phyloP scores from a whole-genome alignment of 1,284 basidiomycete genomes.

The Lignosus rhinocerotis region DNA sequence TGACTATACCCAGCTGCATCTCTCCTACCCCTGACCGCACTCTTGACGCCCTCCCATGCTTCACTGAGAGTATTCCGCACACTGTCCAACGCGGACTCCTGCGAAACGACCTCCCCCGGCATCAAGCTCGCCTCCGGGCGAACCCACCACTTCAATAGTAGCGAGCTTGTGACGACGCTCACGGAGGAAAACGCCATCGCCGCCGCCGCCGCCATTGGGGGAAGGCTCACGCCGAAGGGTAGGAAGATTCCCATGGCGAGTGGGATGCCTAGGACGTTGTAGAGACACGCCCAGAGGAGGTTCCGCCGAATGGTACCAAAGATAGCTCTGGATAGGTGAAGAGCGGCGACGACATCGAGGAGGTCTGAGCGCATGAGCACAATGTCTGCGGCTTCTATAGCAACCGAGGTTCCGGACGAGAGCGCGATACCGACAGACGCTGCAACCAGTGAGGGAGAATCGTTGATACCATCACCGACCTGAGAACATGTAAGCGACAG shows the following conservation, averaged over 20 bases:
- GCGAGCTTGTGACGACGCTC: slow-evolving; percentile 89
- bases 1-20: slow-evolving; percentile 60
- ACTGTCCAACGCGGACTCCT: slow-evolving; percentile 47
- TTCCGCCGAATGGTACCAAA: slow-evolving; percentile 90
- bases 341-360: slow-evolving; percentile 94
- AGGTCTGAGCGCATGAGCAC: slow-evolving; percentile 97
- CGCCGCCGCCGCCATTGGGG: slow-evolving; percentile 97
- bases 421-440: slow-evolving; percentile 96
- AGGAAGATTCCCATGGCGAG: slow-evolving; percentile 97
- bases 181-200: slow-evolving; percentile 99
- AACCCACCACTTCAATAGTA: slow-evolving; percentile 87
- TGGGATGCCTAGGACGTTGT: slow-evolving; percentile 96
- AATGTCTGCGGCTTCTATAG: slow-evolving; percentile 96
- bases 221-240: slow-evolving; percentile 90
- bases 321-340: slow-evolving; percentile 88
- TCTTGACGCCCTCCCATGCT: slow-evolving; percentile 46
- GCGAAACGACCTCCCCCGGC: slow-evolving; percentile 51
- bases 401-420: slow-evolving; percentile 93
- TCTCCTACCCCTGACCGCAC: slow-evolving; percentile 42
- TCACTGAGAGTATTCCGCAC: slow-evolving; percentile 39
- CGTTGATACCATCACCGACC: slow-evolving; percentile 99
- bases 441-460: slow-evolving; percentile 94
- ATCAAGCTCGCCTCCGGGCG: slow-evolving; percentile 71
- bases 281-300: slow-evolving; percentile 90
- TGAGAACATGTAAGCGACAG: slow-evolving; percentile 32